phyloP scores from a whole-genome alignment of 345 rosid species.

The Eucalyptus tenuipes region DNA sequence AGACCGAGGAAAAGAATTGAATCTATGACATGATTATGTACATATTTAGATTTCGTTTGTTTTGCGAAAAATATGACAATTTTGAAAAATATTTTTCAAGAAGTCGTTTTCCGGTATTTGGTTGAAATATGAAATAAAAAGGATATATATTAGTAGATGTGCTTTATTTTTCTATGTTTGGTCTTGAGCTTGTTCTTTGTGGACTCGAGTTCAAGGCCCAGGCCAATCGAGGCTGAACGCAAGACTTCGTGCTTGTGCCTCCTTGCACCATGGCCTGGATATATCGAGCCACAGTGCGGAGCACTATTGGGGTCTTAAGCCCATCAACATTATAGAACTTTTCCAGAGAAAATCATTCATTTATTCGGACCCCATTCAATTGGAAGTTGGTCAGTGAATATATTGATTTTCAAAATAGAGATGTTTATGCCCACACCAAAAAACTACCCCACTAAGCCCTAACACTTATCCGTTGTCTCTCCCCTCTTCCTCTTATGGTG shows the following conservation, averaged over 20 bases:
- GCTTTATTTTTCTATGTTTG: too few relatives aligned
- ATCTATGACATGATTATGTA: not conserved
- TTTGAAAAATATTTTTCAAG: not conserved
- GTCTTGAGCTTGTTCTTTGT: rapidly evolving
- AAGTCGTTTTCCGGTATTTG: too few relatives aligned
- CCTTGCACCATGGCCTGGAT: not conserved
- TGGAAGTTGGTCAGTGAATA: not conserved
- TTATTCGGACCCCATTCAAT: not conserved
- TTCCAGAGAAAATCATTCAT: not conserved
- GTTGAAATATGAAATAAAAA: too few relatives aligned
- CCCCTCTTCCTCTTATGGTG: not conserved
- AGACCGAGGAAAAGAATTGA: not conserved
- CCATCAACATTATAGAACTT: not conserved
- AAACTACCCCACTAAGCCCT: not conserved
- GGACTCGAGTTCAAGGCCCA: too few relatives aligned
- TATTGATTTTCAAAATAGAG: not conserved
- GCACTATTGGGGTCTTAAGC: not conserved
- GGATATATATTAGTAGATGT: too few relatives aligned
- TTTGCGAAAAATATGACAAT: too few relatives aligned
- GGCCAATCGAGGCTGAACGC: too few relatives aligned
- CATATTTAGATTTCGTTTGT: too few relatives aligned
- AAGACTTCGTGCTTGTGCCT: not conserved
- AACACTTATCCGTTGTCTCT: not conserved
- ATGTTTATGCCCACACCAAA: not conserved
- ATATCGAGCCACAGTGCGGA: rapidly evolving